These are phyloP conservation scores for Dactylellina haptotyla DNA, from an alignment of 2,329 filamentous ascomycete genomes.

Conservation along the genomic window DNA sequence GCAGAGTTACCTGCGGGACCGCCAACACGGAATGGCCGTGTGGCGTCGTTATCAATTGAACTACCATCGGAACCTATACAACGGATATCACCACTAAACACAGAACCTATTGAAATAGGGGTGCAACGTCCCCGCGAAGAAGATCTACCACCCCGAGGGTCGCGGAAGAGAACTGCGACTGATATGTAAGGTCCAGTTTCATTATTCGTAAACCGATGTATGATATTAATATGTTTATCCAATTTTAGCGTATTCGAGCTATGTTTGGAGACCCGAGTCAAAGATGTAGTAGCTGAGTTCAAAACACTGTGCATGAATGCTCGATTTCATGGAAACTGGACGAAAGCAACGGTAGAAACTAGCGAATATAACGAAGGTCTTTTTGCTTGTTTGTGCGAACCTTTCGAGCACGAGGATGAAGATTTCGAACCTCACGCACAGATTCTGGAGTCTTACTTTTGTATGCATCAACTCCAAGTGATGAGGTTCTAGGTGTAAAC, in stretches of 20 bases:
- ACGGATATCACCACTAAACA: conserved; percentile 5
- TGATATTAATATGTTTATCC: neutral
- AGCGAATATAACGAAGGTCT: conserved; percentile 50
- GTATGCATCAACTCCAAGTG: conserved; percentile 13
- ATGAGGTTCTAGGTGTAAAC: neutral
- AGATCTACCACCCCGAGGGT: conserved; percentile 28
- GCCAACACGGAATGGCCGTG: conserved; percentile 21
- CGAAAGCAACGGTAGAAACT: conserved; percentile 37
- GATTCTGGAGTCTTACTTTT: conserved; percentile 34
- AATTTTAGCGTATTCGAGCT: conserved; percentile 37
- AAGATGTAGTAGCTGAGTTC: conserved; percentile 32
- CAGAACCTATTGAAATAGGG: conserved; percentile 25
- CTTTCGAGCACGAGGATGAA: conserved; percentile 47
- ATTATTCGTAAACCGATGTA: neutral
- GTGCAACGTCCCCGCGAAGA: conserved; percentile 16
- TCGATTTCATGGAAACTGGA: conserved; percentile 50
- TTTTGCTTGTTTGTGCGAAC: conserved; percentile 50
- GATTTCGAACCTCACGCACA: conserved; percentile 49
- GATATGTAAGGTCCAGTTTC: conserved; percentile 30
- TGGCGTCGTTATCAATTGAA: conserved; percentile 27
- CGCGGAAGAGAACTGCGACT: conserved; percentile 24
- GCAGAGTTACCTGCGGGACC: conserved; percentile 18
- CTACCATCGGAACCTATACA: neutral
- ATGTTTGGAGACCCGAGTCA: conserved; percentile 27
- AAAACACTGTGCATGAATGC: conserved; percentile 40